Evolutionary conservation across 495 filamentous ascomycete species (phyloP).

Genomic region (Amorphotheca resinae): DNA sequence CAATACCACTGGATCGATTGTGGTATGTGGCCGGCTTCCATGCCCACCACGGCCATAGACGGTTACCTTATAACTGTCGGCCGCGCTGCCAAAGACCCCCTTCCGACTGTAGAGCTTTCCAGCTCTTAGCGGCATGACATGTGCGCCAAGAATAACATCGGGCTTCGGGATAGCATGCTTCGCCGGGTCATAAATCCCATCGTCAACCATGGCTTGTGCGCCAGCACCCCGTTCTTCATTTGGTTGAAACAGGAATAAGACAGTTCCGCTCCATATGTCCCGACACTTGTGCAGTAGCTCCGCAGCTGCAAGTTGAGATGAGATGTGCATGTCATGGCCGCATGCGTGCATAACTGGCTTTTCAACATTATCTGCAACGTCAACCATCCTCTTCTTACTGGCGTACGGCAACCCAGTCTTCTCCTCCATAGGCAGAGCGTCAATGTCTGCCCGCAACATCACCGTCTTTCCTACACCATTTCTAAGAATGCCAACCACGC

Average conservation of each 20-base stretch:
- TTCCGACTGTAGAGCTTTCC: conserved; percentile 27
- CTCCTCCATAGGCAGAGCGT: conserved; percentile 46
- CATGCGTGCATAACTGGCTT: conserved; percentile 53
- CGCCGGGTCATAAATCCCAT: conserved; percentile 38
- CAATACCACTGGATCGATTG: conserved; percentile 44
- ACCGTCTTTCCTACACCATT: conserved; percentile 41
- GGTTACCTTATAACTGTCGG: conserved; percentile 27
- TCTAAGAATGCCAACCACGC: conserved; percentile 35
- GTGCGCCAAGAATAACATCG: conserved; percentile 42
- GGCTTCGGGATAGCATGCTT: conserved; percentile 25
- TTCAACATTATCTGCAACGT: conserved; percentile 23
- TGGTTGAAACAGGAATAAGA: conserved; percentile 47
- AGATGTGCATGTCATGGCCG: conserved; percentile 50
- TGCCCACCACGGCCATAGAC: conserved; percentile 39
- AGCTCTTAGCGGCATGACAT: conserved; percentile 29
- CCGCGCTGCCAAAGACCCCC: conserved; percentile 27
- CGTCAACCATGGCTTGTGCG: conserved; percentile 44
- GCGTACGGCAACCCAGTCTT: conserved; percentile 40
- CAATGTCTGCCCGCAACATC: conserved; percentile 46
- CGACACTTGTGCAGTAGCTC: conserved; percentile 28
- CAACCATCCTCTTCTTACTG: conserved; percentile 27
- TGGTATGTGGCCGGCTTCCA: conserved; percentile 32
- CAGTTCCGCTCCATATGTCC: conserved; percentile 38
- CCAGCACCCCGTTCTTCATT: conserved; percentile 21
- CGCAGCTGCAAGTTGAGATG: conserved; percentile 36